These are phyloP conservation scores for Aspergillus alliaceus DNA, from an alignment of 2,329 filamentous ascomycete genomes.

Conservation along the genomic window DNA sequence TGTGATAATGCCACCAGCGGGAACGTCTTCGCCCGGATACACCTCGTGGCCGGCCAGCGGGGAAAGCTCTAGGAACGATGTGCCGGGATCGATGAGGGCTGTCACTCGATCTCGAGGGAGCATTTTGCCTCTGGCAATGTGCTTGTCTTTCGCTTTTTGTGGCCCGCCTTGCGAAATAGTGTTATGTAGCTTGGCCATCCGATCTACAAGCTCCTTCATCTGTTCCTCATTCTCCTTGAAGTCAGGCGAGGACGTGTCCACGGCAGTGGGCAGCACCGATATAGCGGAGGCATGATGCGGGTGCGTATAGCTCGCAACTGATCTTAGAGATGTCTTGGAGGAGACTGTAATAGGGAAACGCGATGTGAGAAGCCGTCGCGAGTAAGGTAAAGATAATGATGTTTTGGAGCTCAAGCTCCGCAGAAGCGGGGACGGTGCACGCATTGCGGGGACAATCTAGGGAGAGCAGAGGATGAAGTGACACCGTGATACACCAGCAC, in stretches of 20 bases:
- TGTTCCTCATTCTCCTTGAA: conserved; percentile 78
- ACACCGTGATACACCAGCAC: background rate
- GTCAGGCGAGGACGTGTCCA: conserved; percentile 75
- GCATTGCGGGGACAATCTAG: conserved; percentile 34
- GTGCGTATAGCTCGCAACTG: conserved; percentile 74
- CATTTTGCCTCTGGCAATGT: conserved; percentile 88
- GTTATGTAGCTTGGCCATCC: conserved; percentile 68
- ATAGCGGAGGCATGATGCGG: conserved; percentile 80
- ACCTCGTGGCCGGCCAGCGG: conserved; percentile 84
- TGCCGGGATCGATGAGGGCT: conserved; percentile 82
- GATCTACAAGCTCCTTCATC: conserved; percentile 71
- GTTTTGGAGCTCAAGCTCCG: conserved; percentile 36
- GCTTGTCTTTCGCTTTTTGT: conserved; percentile 81
- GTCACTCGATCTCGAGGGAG: conserved; percentile 85
- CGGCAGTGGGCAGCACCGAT: conserved; percentile 71
- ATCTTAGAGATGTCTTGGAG: conserved; percentile 27
- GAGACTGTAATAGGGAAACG: conserved; percentile 6
- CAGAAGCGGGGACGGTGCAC: conserved; percentile 38
- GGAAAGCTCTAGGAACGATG: conserved; percentile 89
- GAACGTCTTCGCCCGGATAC: conserved; percentile 83
- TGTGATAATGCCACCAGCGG: conserved; percentile 87
- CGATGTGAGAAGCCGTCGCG: conserved; percentile 21
- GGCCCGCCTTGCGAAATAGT: conserved; percentile 75
- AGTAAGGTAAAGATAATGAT: conserved; percentile 17
- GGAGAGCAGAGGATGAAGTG: conserved; percentile 5